Evolutionary conservation across 768 basidiomycete genomes (phyloP), one percentile per base, ranked within the genome.

Genomic region (Hygrocybe coccinea): DNA sequence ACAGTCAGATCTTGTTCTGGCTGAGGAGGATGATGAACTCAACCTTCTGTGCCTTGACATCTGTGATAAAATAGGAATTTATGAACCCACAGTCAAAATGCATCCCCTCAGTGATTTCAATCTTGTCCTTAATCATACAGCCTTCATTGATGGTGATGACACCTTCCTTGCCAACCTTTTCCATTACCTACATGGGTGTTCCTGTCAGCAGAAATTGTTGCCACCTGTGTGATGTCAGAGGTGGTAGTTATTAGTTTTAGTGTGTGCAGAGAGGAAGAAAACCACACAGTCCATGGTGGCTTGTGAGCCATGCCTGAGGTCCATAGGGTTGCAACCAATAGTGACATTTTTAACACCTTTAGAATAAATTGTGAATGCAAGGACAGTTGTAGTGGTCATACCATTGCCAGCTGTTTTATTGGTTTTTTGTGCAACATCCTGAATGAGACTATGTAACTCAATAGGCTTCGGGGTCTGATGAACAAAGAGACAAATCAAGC

Each of bases 281-380:
- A n/a, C n/a, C n/a, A n/a, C n/a, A n/a, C n/a, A n/a, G n/a, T n/a
- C n/a, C n/a, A n/a, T n/a, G n/a, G n/a, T n/a, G n/a, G n/a, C n/a
- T n/a, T n/a, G n/a, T n/a, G n/a, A n/a, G n/a, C n/a, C n/a, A n/a
- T n/a, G n/a, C n/a, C n/a, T n/a, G n/a, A n/a, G n/a, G n/a, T n/a
- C n/a, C n/a, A n/a, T n/a, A n/a, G n/a, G n/a, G n/a, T n/a, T n/a
- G n/a, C n/a, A n/a, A 89, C 70, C 93, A 87, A 62, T 95, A 86
- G 70, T 97, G 86, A 98, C 95, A 65, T 98, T 98, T 80, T 97
- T 97, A 65, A 97, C 95, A 71, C 95, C 95, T 73, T 99, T 95
- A 0, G 93, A 82, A 76, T 97, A 99, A 73, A 99, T 97, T 54
- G 95, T 93, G 54, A 92, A 90, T 9, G 95, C 91, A 56, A 97